Evolutionary conservation across 1,139 yeast genomes (phyloP).

Genomic region (Meyerozyma smithsonii): DNA sequence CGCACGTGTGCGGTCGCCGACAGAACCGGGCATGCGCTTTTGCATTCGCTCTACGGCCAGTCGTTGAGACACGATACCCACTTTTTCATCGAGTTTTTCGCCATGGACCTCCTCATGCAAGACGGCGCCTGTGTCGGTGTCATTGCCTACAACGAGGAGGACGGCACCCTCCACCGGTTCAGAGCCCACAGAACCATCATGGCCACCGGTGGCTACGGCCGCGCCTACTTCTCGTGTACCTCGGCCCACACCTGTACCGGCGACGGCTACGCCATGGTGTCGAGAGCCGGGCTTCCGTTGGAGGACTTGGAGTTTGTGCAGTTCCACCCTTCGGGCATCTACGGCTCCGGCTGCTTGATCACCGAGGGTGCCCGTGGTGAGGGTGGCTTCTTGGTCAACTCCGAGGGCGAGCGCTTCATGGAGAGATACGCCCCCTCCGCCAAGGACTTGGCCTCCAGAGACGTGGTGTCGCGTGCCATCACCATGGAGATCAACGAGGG

Average conservation of each 20-base stretch:
- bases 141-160: conserved; percentile 96
- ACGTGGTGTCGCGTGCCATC: conserved; percentile 96
- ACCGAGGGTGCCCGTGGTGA: conserved; percentile 99
- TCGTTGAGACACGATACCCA: conserved; percentile 95
- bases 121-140: conserved; percentile 97
- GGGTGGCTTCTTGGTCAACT: conserved; percentile 94
- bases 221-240: conserved; percentile 98
- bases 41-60: conserved; percentile 96
- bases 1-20: conserved; percentile 99
- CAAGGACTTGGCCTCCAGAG: conserved; percentile 97
- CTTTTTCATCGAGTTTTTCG: conserved; percentile 96
- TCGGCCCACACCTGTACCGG: conserved; percentile 99
- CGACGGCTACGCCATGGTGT: conserved; percentile 97
- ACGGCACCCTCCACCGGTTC: conserved; percentile 97
- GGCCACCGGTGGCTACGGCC: conserved; percentile 99
- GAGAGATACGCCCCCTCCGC: conserved; percentile 99
- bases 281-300: conserved; percentile 96
- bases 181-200: conserved; percentile 93
- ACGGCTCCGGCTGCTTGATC: conserved; percentile 97
- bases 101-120: conserved; percentile 90
- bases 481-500: conserved; percentile 98
- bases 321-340: conserved; percentile 99
- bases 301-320: conserved; percentile 97
- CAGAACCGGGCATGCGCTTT: conserved; percentile 96
- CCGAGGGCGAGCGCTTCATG: conserved; percentile 99